Evolutionary conservation across 2,329 filamentous ascomycete species (phyloP), one percentile per base, ranked within the genome.

Genomic region (Fusarium bulbicola): DNA sequence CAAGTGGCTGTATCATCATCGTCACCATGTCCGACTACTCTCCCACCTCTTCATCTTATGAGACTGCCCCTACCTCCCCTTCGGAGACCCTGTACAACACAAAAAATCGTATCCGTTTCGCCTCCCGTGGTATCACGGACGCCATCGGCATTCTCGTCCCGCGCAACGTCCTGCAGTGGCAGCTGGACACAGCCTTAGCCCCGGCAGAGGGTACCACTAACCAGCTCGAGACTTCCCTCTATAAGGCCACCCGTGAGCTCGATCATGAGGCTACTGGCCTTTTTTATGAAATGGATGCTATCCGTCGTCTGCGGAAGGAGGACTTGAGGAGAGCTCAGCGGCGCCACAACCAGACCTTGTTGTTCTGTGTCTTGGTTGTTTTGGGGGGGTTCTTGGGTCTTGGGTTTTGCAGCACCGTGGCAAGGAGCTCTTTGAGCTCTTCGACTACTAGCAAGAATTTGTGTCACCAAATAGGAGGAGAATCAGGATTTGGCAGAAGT

Each of bases 81-180:
- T 13, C 21, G 16, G 21, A 14, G 28, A 14, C 16, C 7, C 6
- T 24, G 21, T 32, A n/a, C 11, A 34, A 32, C 54, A 13, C 11
- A 37, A 7, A 11, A 42, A 18, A 4, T 57, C 39, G 2, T 18
- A 40, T 69, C 8, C 57, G 42, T 2, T 61, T 69, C 52, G 18
- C 59, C 5, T 3, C 32, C 11, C 24, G 15, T 2, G 6, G 30
- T n/a, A 20, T 6, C 4, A 37, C 37, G 8, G n/a, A n/a, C 5
- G 58, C 32, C 32, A 3, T 40, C 7, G 11, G 39, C 21, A n/a
- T 68, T 13, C 34, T 61, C 1, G 57, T 46, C n/a, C 36, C 24
- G 5, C 69, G 52, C 2, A 28, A 9, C 24, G 39, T 70, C 13
- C 65, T 59, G 32, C 57, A 66, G n/a, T 66, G 47, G 52, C 47